These are phyloP conservation scores for Psilocybe mexicana DNA, from an alignment of 1,284 basidiomycete genomes.

Conservation along the genomic window DNA sequence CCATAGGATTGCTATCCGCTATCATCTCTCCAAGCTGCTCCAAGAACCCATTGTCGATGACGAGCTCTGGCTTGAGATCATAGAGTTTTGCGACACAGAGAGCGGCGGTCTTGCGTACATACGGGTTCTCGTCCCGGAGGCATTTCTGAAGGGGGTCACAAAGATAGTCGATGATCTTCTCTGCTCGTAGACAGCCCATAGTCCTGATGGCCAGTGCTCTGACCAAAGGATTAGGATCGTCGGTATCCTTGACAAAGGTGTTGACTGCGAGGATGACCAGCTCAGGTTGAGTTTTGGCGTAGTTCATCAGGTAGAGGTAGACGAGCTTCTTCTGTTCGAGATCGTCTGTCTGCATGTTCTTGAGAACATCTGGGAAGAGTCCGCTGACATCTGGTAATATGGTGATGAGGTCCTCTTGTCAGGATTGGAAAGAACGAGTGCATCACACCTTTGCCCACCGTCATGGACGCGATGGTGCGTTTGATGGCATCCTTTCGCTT, in stretches of 20 bases:
- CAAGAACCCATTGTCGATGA: conserved; percentile 94
- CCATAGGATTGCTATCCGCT: conserved; percentile 97
- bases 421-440: not conserved
- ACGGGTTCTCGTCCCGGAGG: conserved; percentile 93
- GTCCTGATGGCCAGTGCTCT: conserved; percentile 96
- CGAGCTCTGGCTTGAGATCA: conserved; percentile 93
- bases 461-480: conserved; percentile 94
- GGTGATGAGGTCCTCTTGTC: not conserved
- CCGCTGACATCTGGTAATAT: conserved; percentile 80
- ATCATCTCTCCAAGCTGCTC: conserved; percentile 90
- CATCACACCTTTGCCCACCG: conserved; percentile 82
- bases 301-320: conserved; percentile 98
- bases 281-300: conserved; percentile 97
- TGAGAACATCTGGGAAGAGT: conserved; percentile 96
- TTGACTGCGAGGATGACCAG: conserved; percentile 97
- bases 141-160: conserved; percentile 92
- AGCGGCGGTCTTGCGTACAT: conserved; percentile 96
- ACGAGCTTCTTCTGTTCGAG: conserved; percentile 97
- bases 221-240: conserved; percentile 95
- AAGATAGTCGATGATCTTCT: conserved; percentile 99
- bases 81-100: conserved; percentile 96
- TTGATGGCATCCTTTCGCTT: conserved; percentile 99
- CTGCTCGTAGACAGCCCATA: conserved; percentile 95
- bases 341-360: conserved; percentile 97
- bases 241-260: conserved; percentile 97